Base-by-base conservation (phyloP, 2,329 filamentous ascomycete genomes). In the Ascochyta pisi region DNA sequence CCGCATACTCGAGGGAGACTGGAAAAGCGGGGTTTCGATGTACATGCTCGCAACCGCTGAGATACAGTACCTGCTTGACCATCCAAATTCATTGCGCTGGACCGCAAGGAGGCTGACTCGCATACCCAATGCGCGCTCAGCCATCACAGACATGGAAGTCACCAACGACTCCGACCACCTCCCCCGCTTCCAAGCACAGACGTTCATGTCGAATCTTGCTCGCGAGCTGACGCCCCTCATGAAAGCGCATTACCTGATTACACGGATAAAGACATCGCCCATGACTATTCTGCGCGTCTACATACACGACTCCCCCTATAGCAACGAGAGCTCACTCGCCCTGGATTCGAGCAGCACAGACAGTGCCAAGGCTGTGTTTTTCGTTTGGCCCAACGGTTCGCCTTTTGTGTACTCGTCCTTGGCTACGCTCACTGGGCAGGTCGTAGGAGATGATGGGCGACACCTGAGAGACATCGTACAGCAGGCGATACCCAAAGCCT, bases 241-340 rank as follows among this genome's bases (percentile, higher is more conserved):
- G 64, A 96, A 95, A 74, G 89, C 90, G 5, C 90, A 96, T 75
- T 95, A 91, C 73, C 88, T 91, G 65, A 85, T 95, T 57, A 87
- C 89, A 62, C 85, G 88, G n/a, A 88, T 90, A 49, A 81, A 84
- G 49, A 81, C 82, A 1, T 79, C 89, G n/a, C 86, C 90, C 0
- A 78, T 95, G 4, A 83, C 90, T 1, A 81, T 95, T 24, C 78
- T 96, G n/a, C 86, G 91, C 46, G 87, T 96, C 41, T 90, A 92
- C 67, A 85, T 93, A 55, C 79, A 92, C 60, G 89, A 95, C 71
- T 91, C 90, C 1, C 91, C 91, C 0, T 96, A 96, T 73, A 89
- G 89, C 64, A 77, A 75, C 15, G 81, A 81, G 45, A 71, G 76
- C 31, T 75, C 72, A 9, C 60, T 75, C 7, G 65, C 63, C 51